Evolutionary conservation across 73 alveolate species (phyloP), one percentile per base, ranked within the genome.

Genomic region (Paramecium octaurelia): DNA sequence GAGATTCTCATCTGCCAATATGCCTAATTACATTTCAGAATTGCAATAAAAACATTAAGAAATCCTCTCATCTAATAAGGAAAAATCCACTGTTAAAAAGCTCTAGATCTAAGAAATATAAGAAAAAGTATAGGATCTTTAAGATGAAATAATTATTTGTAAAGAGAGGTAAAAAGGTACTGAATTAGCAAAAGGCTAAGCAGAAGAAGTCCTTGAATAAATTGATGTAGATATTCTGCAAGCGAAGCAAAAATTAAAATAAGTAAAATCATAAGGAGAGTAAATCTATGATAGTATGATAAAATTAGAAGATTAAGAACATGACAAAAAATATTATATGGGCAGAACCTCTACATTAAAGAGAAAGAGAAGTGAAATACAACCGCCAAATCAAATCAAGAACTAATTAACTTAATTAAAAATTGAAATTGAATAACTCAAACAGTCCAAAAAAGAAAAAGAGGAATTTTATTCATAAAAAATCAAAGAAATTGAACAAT

Each of bases 91-190:
- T 1, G 57, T 73, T 35, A 73, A 73, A 18, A 73, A 73, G 34
- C 59, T n/a, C 16, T 36, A 73, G 5, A 73, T 73, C 6, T 9
- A 34, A 36, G 87, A 73, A 73, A 73, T 73, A n/a, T 36, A 73
- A 38, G 87, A 73, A 9, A 34, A 73, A 23, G 57, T 36, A 8
- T 38, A 73, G n/a, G 87, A 73, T 35, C 46, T 73, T 20, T 36
- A 73, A 20, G 87, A 73, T 36, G 87, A 73, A 36, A 34, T 73
- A n/a, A 8, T 73, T n/a, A 36, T 36, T 73, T 73, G 87, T 73
- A 73, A 38, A 38, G 87, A 73, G 10, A 36, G 59, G 35, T 35
- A 21, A 21, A 35, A 40, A n/a, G 18, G 18, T 16, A 73, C 60
- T 35, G 87, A 73, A 36, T 12, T 36, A 1, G 87, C 57, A n/a